These are phyloP conservation scores for Suillus americanus DNA, from an alignment of 768 basidiomycete species.

Conservation along the genomic window DNA sequence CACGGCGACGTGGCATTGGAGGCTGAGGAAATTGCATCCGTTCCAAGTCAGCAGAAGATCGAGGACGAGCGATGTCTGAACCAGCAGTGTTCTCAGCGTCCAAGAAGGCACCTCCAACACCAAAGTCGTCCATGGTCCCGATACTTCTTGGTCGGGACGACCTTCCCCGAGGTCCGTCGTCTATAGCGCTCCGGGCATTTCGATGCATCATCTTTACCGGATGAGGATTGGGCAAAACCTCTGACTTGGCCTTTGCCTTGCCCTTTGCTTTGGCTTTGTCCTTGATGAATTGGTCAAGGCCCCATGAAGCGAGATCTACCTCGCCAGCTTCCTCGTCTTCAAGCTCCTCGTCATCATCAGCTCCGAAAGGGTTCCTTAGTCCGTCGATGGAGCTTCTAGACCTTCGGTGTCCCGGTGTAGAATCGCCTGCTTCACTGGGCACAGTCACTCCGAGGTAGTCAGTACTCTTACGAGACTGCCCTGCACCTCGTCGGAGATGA, in stretches of 20 bases:
- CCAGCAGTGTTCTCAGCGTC: constrained; percentile 34
- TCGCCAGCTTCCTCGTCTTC: constrained; percentile 54
- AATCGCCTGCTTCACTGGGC: constrained; percentile 60
- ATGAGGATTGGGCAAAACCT: constrained; percentile 46
- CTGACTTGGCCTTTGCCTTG: constrained; percentile 39
- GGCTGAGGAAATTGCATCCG: constrained; percentile 42
- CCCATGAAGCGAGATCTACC: constrained; percentile 84
- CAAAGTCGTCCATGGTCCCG: constrained; percentile 57
- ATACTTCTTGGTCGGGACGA: constrained; percentile 65
- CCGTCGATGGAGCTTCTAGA: constrained; percentile 61
- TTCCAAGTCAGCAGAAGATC: constrained; percentile 59
- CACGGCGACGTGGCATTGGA: constrained; percentile 47
- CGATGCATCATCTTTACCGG: constrained; percentile 37
- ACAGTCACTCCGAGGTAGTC: constrained; percentile 70
- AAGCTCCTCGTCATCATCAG: constrained; percentile 55
- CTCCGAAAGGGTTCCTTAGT: constrained; percentile 75
- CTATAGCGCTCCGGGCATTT: constrained; percentile 43
- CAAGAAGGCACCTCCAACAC: constrained; percentile 45
- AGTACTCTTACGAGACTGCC: constrained; percentile 47
- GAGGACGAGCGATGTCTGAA: constrained; percentile 42
- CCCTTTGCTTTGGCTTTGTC: constrained; percentile 52
- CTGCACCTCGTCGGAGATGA: constrained; percentile 54
- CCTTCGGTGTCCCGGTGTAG: constrained; percentile 45
- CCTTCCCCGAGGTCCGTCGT: constrained; percentile 39
- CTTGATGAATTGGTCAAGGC: constrained; percentile 75